Conservation (phyloP, 306 rosid genomes). For the Pachyrhizus erosus region DNA sequence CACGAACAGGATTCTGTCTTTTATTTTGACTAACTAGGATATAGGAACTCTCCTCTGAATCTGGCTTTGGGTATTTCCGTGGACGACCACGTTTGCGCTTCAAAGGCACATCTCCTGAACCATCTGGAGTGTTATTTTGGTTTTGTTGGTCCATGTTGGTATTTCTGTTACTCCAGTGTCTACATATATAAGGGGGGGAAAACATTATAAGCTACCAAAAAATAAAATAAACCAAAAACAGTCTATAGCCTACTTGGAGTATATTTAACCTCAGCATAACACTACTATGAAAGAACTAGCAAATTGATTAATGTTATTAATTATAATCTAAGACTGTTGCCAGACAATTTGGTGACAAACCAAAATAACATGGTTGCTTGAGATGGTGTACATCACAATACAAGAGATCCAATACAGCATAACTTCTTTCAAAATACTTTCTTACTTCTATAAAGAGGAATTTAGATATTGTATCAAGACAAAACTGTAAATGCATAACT, state of each 20-base stretch:
- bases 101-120: slow-evolving; percentile 65
- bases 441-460: neutral
- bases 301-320: neutral
- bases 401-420: slow-evolving; percentile 3
- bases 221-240: neutral
- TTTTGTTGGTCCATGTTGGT: slow-evolving; percentile 65
- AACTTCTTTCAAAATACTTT: neutral
- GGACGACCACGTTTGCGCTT: slow-evolving; percentile 99
- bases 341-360: neutral
- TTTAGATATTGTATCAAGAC: neutral
- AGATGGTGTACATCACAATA: slow-evolving; percentile 23
- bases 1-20: slow-evolving; percentile 49
- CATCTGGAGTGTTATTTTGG: slow-evolving; percentile 61
- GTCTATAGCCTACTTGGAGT: neutral
- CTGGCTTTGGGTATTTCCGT: slow-evolving; percentile 75
- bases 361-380: slow-evolving; percentile 6
- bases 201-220: neutral
- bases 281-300: neutral
- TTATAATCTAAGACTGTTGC: neutral
- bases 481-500: neutral
- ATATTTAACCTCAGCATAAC: slow-evolving; percentile 21
- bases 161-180: slow-evolving; percentile 37
- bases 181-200: slow-evolving; percentile 29
- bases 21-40: slow-evolving; percentile 45
- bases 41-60: slow-evolving; percentile 52